Evolutionary conservation across 2,329 filamentous ascomycete species (phyloP).

Genomic region (Ascosphaera aggregata): DNA sequence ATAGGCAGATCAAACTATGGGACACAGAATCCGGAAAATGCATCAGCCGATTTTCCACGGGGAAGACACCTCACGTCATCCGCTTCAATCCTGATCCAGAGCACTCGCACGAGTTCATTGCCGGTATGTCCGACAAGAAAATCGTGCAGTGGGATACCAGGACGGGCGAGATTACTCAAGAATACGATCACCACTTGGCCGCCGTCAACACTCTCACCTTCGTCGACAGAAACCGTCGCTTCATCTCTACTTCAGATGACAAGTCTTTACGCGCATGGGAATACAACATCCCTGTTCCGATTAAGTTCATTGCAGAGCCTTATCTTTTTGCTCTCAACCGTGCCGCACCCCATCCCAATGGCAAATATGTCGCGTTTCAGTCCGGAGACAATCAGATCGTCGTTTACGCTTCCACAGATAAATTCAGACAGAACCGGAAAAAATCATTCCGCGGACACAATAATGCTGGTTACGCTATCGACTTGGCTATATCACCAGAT

Average conservation of each 20-base stretch:
- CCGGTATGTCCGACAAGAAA: constrained; percentile 97
- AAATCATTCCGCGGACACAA: constrained; percentile 94
- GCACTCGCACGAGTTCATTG: constrained; percentile 70
- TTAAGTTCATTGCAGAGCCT: constrained; percentile 93
- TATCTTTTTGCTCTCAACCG: constrained; percentile 96
- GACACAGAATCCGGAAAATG: constrained; percentile 89
- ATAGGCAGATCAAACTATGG: constrained; percentile 94
- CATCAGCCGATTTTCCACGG: constrained; percentile 69
- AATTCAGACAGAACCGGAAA: constrained; percentile 92
- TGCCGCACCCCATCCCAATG: constrained; percentile 59
- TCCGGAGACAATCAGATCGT: constrained; percentile 89
- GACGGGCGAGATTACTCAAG: constrained; percentile 63
- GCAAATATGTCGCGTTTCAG: constrained; percentile 89
- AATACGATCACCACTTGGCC: constrained; percentile 96
- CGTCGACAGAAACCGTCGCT: constrained; percentile 78
- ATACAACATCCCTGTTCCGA: constrained; percentile 92
- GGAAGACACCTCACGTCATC: constrained; percentile 86
- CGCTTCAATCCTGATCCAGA: constrained; percentile 69
- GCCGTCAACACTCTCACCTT: constrained; percentile 96
- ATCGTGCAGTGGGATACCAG: constrained; percentile 92
- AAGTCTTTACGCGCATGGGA: constrained; percentile 94
- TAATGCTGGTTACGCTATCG: constrained; percentile 80
- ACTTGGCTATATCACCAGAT: constrained; percentile 70
- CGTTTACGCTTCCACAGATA: constrained; percentile 83
- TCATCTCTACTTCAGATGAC: constrained; percentile 96